Base-by-base conservation (phyloP, 768 basidiomycete genomes). In the Mycena belliarum region DNA sequence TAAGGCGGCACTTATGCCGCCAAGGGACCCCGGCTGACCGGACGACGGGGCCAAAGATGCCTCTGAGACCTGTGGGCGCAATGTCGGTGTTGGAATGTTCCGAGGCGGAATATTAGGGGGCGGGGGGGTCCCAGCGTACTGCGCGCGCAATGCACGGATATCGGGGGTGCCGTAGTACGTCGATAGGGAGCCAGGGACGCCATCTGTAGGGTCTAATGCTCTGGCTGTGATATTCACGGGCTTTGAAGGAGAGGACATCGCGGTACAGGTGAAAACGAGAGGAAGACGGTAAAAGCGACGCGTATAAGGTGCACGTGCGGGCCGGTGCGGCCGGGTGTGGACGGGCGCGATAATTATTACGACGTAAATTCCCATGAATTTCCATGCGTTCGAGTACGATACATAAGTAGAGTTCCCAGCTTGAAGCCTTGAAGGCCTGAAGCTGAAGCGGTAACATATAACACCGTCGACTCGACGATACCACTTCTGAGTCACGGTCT, bases 151-250 rank as follows among this genome's bases (percentile, higher is more conserved):
- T 15, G 77, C 75, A 32, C 83, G 80, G 56, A 88, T 71, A 64
- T 87, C 84, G 8, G 89, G 87, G 20, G 89, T 88, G 42, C 85
- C 85, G 15, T 76, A 63, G 1, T 79, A 76, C 15, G 79, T 76
- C 29, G 69, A 60, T 40, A 71, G 64, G 10, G 74, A 75, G 10
- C 65, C 66, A n/a, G 68, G 50, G 21, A 60, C 52, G 44, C 43
- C 66, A 24, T 69, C 66, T 18, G 48, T 50, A 23, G 57, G 43
- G 49, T 66, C 69, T 23, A 55, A 55, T 16, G 64, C 65, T 14
- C 57, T 72, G 29, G 66, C 68, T 52, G 65, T 73, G 42, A 87
- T 87, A 63, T 75, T 76, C 10, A 87, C 71, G 42, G 85, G 85
- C 66, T 76, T 73, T 5, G 84, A 84, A n/a, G 84, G 81, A 37